phyloP scores from a whole-genome alignment of 257 asterid species.

The Paraleonurus japonicus region DNA sequence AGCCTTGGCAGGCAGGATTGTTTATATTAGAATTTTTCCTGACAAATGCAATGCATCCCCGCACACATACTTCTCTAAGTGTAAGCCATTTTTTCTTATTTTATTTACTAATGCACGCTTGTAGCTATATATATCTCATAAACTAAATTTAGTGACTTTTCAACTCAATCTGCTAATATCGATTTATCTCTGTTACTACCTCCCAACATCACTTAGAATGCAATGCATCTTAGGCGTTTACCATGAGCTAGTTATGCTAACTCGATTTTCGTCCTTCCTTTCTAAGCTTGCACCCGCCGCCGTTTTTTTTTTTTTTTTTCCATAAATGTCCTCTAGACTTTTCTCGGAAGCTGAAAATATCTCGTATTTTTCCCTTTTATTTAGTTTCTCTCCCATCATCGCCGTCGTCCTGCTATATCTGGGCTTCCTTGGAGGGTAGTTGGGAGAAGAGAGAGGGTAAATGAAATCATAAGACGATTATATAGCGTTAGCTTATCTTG shows the following conservation, averaged over 20 bases:
- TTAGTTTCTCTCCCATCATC: not conserved
- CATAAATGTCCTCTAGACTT: not conserved
- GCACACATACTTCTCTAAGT: conserved; percentile 42
- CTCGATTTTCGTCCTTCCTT: not conserved
- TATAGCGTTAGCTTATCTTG: not conserved
- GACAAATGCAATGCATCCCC: conserved; percentile 41
- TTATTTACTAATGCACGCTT: conserved; percentile 28
- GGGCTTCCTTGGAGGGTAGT: not conserved
- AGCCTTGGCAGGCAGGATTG: conserved; percentile 43
- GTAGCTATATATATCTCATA: conserved; percentile 32
- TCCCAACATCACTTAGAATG: conserved; percentile 10
- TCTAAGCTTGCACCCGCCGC: no score
- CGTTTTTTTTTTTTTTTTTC: no score
- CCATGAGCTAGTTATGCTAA: not conserved
- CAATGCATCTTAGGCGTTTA: conserved; percentile 1
- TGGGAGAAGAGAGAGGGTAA: no score
- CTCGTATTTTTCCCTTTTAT: not conserved
- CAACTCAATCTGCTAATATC: conserved; percentile 4
- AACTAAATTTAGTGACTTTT: conserved; percentile 26
- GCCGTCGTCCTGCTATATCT: not conserved
- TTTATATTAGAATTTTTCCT: conserved; percentile 47
- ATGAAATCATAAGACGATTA: not conserved
- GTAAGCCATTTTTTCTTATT: conserved; percentile 50
- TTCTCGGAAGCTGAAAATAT: no score
- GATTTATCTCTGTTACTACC: conserved; percentile 10